phyloP scores from a whole-genome alignment of 345 rosid genomes.

The Acer negundo region DNA sequence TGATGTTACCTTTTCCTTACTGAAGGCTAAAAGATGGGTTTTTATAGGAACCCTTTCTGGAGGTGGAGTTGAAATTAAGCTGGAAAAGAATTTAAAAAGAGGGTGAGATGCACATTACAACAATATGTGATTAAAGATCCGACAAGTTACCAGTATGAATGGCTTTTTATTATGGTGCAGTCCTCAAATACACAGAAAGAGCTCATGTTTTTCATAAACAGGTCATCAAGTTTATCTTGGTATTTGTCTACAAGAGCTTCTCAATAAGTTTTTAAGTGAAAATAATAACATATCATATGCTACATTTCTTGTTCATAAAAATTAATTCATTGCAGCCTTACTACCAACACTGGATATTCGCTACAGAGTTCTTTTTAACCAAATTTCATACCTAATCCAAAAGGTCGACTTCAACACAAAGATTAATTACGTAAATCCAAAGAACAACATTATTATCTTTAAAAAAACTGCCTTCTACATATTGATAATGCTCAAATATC shows the following conservation, averaged over 20 bases:
- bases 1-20: conserved; percentile 59
- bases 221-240: not conserved
- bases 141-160: not conserved
- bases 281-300: not conserved
- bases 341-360: not conserved
- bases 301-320: not conserved
- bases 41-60: conserved; percentile 98
- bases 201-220: not conserved
- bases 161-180: not conserved
- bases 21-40: conserved; percentile 74
- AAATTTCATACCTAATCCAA: not conserved
- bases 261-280: not conserved
- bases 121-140: conserved; percentile 2
- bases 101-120: conserved; percentile 14
- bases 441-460: not conserved
- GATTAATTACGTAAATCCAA: not conserved
- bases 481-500: not conserved
- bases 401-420: not conserved
- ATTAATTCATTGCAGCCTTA: not conserved
- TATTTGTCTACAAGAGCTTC: not conserved
- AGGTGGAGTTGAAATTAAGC: conserved; percentile 94
- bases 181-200: conserved; percentile 1
- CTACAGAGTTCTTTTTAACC: not conserved
- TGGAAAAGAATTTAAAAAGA: conserved; percentile 33
- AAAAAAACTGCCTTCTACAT: conserved; percentile 2